These are phyloP conservation scores for Coemansia aciculifera DNA, from an alignment of 192 early-diverging fungal species.

Conservation along the genomic window DNA sequence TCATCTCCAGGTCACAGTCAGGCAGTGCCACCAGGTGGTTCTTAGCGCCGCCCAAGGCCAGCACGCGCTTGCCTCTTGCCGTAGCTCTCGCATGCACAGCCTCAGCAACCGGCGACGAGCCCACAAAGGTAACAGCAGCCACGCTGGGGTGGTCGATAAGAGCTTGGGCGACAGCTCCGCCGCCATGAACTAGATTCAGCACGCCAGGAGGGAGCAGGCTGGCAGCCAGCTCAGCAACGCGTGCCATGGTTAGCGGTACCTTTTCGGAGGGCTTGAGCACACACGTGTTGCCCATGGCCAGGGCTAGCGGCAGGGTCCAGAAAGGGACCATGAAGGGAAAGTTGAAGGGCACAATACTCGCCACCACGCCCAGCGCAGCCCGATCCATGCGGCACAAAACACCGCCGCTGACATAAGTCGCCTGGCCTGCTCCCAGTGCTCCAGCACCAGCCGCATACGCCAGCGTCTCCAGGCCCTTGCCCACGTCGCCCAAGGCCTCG, in stretches of 20 bases:
- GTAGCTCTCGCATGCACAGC: constrained; percentile 54
- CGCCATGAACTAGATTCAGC: constrained; percentile 74
- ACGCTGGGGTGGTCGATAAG: constrained; percentile 65
- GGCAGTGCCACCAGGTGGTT: constrained; percentile 80
- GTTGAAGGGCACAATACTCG: constrained; percentile 79
- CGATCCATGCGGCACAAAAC: constrained; percentile 67
- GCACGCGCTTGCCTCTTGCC: constrained; percentile 64
- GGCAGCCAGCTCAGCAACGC: constrained; percentile 60
- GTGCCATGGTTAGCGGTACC: constrained; percentile 77
- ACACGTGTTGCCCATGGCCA: constrained; percentile 70
- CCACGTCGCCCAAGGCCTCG: constrained; percentile 72
- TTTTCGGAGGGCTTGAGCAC: constrained; percentile 82
- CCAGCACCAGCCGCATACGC: constrained; percentile 74
- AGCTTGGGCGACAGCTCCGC: constrained; percentile 51
- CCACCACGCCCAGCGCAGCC: constrained; percentile 73
- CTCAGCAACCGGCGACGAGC: constrained; percentile 76
- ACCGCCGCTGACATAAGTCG: constrained; percentile 65
- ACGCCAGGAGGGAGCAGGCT: constrained; percentile 71
- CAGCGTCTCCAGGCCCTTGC: constrained; percentile 78
- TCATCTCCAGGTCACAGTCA: constrained; percentile 76
- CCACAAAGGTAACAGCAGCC: constrained; percentile 76
- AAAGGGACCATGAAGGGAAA: constrained; percentile 85
- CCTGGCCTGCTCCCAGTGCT: constrained; percentile 62
- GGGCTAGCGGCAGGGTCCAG: constrained; percentile 78
- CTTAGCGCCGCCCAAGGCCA: constrained; percentile 72